Conservation (phyloP, 2,329 filamentous ascomycete genomes). For the Colletotrichum magnum region DNA sequence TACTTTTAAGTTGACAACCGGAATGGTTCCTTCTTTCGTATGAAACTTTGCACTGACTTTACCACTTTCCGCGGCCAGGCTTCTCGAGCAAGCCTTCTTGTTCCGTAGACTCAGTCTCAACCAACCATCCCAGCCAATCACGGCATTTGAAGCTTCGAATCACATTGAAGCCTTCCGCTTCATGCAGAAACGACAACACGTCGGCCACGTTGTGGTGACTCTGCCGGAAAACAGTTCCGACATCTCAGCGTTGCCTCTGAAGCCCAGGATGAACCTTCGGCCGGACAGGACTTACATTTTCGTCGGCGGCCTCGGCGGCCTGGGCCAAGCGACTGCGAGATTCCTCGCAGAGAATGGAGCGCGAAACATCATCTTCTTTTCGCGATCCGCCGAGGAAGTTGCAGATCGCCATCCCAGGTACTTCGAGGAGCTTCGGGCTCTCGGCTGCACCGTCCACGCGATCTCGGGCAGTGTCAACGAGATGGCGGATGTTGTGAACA, state of each 20-base stretch:
- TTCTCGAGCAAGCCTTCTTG: slow-evolving; percentile 24
- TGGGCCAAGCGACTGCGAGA: slow-evolving; percentile 47
- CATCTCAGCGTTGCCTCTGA: background rate
- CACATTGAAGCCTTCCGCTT: slow-evolving; percentile 57
- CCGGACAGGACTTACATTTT: slow-evolving; percentile 46
- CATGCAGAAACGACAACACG: slow-evolving; percentile 59
- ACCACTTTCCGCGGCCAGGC: background rate
- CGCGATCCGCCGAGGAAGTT: slow-evolving; percentile 43
- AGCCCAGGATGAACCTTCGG: background rate
- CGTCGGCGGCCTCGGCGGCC: slow-evolving; percentile 50
- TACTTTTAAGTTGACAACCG: no score
- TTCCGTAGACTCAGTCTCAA: slow-evolving; percentile 20
- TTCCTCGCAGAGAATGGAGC: slow-evolving; percentile 50
- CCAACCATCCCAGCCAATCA: slow-evolving; percentile 41
- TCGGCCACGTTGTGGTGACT: slow-evolving; percentile 59
- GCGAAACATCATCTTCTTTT: slow-evolving; percentile 47
- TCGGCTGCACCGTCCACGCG: slow-evolving; percentile 46
- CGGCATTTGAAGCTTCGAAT: slow-evolving; percentile 44
- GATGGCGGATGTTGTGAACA: slow-evolving; percentile 46
- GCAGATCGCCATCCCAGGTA: slow-evolving; percentile 2
- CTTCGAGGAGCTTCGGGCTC: slow-evolving; percentile 42
- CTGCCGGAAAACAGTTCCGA: slow-evolving; percentile 27
- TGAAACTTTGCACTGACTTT: background rate
- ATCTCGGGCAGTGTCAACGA: slow-evolving; percentile 52
- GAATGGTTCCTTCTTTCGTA: no score